These are phyloP conservation scores for Penicillium mononematosum DNA, from an alignment of 495 filamentous ascomycete species.

Conservation along the genomic window DNA sequence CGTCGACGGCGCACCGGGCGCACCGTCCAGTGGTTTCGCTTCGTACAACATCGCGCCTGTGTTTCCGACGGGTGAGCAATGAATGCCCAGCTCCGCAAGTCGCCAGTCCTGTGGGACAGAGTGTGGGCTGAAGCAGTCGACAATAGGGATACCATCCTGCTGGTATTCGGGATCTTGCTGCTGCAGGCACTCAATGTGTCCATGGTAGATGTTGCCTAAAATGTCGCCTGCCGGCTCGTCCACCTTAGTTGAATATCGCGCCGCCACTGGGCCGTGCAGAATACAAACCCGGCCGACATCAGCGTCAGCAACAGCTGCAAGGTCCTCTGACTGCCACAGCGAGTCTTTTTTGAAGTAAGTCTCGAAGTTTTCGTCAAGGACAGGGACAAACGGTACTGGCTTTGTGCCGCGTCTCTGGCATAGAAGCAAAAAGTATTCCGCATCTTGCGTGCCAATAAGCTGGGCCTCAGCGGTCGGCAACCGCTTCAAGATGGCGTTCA, in stretches of 20 bases:
- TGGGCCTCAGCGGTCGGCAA: neutral
- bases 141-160: conserved; percentile 75
- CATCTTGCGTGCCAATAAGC: conserved; percentile 2
- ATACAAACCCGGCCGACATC: too few species aligned
- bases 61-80: too few species aligned
- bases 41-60: too few species aligned
- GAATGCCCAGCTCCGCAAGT: conserved; percentile 43
- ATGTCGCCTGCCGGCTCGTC: conserved; percentile 94
- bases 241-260: conserved; percentile 78
- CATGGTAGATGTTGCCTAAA: conserved; percentile 80
- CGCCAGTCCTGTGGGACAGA: too few species aligned
- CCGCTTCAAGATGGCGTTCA: conserved; percentile 14
- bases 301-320: conserved; percentile 33
- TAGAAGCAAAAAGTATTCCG: conserved; percentile 2
- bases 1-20: conserved; percentile 35
- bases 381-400: conserved; percentile 34
- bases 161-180: conserved; percentile 53
- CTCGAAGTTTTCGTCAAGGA: conserved; percentile 42
- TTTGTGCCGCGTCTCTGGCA: conserved; percentile 25
- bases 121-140: conserved; percentile 80
- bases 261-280: conserved; percentile 69
- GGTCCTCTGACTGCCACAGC: conserved; percentile 44
- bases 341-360: conserved; percentile 48
- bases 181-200: conserved; percentile 75
- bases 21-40: conserved; percentile 62